These are phyloP conservation scores for Globisporangium orthogonon DNA, from an alignment of 352 stramenopile genomes.

Conservation along the genomic window DNA sequence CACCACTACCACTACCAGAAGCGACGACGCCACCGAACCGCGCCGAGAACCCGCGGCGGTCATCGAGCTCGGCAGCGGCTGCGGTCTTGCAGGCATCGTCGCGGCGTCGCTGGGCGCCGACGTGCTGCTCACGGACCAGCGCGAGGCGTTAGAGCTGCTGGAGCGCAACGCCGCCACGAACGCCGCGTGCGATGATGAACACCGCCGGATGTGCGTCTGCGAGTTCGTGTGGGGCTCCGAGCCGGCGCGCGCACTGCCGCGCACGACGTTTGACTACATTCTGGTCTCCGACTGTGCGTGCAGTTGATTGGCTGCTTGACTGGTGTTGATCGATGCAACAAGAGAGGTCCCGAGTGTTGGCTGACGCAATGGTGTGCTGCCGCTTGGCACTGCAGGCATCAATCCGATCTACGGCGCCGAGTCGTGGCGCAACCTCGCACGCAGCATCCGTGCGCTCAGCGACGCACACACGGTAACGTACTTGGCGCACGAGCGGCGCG, in stretches of 20 bases:
- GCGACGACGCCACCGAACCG: neutral
- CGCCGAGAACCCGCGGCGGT: constrained; percentile 15
- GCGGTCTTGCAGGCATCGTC: constrained; percentile 65
- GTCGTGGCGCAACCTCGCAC: constrained; percentile 69
- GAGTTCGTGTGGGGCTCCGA: constrained; percentile 65
- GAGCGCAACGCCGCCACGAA: constrained; percentile 53
- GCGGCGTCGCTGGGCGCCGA: constrained; percentile 52
- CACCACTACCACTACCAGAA: neutral
- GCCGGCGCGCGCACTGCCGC: constrained; percentile 16
- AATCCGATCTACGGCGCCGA: constrained; percentile 82
- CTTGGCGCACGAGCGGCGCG: constrained; percentile 61
- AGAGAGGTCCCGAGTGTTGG: neutral
- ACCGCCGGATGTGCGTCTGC: constrained; percentile 25
- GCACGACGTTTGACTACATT: constrained; percentile 44
- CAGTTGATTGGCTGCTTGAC: neutral
- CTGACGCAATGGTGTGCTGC: neutral
- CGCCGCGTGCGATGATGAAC: constrained; percentile 27
- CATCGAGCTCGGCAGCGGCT: constrained; percentile 78
- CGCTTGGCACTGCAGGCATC: constrained; percentile 28
- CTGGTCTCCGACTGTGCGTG: constrained; percentile 76
- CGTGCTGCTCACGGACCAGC: constrained; percentile 71
- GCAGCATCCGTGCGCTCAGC: constrained; percentile 60
- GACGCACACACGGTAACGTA: constrained; percentile 48
- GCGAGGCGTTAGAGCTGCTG: constrained; percentile 58
- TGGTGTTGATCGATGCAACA: neutral